These are phyloP conservation scores for Sphaerulina populicola DNA, from an alignment of 2,329 filamentous ascomycete species.

Conservation along the genomic window DNA sequence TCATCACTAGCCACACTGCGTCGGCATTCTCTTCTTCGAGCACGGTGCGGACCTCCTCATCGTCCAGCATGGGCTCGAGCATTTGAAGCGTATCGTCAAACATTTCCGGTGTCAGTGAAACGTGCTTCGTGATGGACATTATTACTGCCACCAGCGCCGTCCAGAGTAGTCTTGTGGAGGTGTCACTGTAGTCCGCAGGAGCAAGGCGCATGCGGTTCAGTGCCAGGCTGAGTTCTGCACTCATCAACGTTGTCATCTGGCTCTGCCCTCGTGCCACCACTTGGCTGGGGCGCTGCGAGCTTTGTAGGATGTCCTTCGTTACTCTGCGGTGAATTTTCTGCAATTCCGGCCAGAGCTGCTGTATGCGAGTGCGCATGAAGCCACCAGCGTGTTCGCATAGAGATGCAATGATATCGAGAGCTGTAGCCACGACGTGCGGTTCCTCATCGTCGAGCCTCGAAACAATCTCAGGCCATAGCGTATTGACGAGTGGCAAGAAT, in stretches of 20 bases:
- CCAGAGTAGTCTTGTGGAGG: constrained; percentile 57
- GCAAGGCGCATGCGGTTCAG: constrained; percentile 17
- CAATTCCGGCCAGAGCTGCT: constrained; percentile 56
- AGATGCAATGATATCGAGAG: constrained; percentile 58
- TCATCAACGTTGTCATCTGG: background rate
- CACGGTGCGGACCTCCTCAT: constrained; percentile 45
- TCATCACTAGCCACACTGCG: constrained; percentile 64
- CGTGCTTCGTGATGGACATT: constrained; percentile 52
- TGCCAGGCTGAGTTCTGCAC: constrained; percentile 10
- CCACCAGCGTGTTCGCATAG: constrained; percentile 68
- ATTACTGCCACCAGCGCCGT: constrained; percentile 53
- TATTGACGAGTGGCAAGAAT: constrained; percentile 82
- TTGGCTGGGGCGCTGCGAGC: background rate
- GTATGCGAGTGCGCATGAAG: constrained; percentile 69
- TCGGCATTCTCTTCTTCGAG: constrained; percentile 61
- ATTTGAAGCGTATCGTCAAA: constrained; percentile 65
- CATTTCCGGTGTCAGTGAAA: constrained; percentile 57
- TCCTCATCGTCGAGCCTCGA: constrained; percentile 59
- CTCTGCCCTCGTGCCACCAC: background rate
- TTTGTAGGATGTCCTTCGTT: constrained; percentile 11
- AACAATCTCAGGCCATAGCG: constrained; percentile 76
- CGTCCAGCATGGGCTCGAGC: constrained; percentile 38
- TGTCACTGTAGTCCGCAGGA: constrained; percentile 39
- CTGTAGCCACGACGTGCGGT: constrained; percentile 59
- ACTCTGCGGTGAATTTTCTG: constrained; percentile 20